phyloP scores from a whole-genome alignment of 768 basidiomycete genomes.

The Pholiota microspora region DNA sequence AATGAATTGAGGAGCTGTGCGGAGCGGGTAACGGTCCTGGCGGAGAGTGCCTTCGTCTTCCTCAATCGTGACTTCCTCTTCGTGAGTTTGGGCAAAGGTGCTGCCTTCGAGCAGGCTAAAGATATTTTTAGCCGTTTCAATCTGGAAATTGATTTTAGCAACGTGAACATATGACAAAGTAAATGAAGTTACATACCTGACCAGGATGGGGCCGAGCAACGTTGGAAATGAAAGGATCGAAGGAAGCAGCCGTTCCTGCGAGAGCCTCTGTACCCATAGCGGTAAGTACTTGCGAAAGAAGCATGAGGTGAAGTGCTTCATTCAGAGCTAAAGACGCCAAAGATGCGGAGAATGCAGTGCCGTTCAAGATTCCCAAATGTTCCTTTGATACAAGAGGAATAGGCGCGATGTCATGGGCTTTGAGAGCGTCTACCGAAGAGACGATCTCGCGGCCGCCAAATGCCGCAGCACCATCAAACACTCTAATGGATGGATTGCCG shows the following conservation, averaged over 20 bases:
- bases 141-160: conserved; percentile 26
- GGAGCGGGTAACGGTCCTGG: conserved; percentile 77
- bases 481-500: conserved; percentile 78
- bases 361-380: conserved; percentile 80
- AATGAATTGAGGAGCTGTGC: conserved; percentile 81
- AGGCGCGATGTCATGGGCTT: conserved; percentile 58
- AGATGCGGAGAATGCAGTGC: conserved; percentile 82
- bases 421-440: conserved; percentile 57
- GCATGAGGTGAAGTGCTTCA: conserved; percentile 65
- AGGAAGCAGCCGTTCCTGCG: conserved; percentile 67
- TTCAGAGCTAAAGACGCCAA: conserved; percentile 73
- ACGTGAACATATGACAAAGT: not conserved
- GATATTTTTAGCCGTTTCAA: conserved; percentile 72
- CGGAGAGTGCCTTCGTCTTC: conserved; percentile 73
- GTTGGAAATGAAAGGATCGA: conserved; percentile 77
- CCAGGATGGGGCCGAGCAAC: conserved; percentile 81
- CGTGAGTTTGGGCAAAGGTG: conserved; percentile 62
- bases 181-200: conserved; percentile 39
- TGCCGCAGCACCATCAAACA: conserved; percentile 52
- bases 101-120: conserved; percentile 68
- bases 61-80: conserved; percentile 69
- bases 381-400: conserved; percentile 73
- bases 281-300: conserved; percentile 71
- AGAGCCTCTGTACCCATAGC: conserved; percentile 86
- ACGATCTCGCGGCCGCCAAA: conserved; percentile 50